Conservation (phyloP, 345 rosid species). For the Pseudoturritis turrita region DNA sequence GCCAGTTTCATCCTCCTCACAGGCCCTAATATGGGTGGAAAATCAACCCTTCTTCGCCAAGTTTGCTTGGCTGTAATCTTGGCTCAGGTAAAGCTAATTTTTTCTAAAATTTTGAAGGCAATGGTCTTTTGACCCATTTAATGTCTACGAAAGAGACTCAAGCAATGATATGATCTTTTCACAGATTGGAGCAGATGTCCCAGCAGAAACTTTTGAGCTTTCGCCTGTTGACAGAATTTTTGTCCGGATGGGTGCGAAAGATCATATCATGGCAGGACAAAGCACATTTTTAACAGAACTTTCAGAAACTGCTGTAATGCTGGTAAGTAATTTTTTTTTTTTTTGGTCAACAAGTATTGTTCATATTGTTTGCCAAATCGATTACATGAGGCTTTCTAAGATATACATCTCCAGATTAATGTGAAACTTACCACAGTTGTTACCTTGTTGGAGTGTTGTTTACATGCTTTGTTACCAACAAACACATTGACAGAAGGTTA, state of each 20-base stretch:
- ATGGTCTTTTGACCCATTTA: background rate
- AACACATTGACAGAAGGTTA: background rate
- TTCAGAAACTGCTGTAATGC: slow-evolving; percentile 93
- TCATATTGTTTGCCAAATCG: slow-evolving; percentile 11
- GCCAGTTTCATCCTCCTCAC: slow-evolving; percentile 91
- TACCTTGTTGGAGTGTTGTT: background rate
- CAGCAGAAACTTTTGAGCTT: slow-evolving; percentile 81
- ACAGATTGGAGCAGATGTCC: slow-evolving; percentile 92
- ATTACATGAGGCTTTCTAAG: slow-evolving; percentile 3
- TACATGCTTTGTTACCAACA: slow-evolving; percentile 1
- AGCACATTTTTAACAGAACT: slow-evolving; percentile 96
- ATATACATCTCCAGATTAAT: background rate
- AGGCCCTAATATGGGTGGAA: slow-evolving; percentile 99
- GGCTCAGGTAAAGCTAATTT: slow-evolving; percentile 64
- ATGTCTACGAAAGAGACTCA: background rate
- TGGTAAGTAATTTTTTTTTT: slow-evolving; percentile 71
- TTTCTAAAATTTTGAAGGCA: background rate
- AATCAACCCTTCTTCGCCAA: slow-evolving; percentile 98
- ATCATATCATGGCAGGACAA: slow-evolving; percentile 91
- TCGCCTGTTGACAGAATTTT: slow-evolving; percentile 83
- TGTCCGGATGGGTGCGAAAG: slow-evolving; percentile 98
- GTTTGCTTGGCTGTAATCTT: slow-evolving; percentile 87
- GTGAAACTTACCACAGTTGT: background rate
- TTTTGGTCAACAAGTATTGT: too few species aligned
- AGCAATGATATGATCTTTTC: slow-evolving; percentile 4